Evolutionary conservation across 2,329 filamentous ascomycete genomes (phyloP).

Genomic region (Cryphonectria japonica): DNA sequence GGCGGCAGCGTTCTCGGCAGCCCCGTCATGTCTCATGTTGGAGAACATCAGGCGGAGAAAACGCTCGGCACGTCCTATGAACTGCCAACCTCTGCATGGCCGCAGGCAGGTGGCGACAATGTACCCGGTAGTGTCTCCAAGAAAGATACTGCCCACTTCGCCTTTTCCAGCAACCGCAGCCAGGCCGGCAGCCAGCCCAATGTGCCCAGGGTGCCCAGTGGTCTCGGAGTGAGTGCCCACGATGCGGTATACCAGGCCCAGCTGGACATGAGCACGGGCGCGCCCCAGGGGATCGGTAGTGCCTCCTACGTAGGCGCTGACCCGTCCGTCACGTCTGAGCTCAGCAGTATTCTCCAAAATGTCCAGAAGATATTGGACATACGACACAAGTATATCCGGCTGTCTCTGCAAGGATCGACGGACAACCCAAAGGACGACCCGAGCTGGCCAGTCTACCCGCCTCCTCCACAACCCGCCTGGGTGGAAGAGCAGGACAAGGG

Average conservation of each 20-base stretch:
- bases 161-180: slow-evolving; percentile 26
- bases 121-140: slow-evolving; percentile 27
- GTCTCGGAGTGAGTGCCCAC: slow-evolving; percentile 29
- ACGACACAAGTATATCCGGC: slow-evolving; percentile 82
- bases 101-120: slow-evolving; percentile 25
- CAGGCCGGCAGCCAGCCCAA: slow-evolving; percentile 26
- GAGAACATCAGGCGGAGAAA: slow-evolving; percentile 21
- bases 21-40: slow-evolving; percentile 43
- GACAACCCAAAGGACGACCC: slow-evolving; percentile 89
- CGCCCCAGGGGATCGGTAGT: slow-evolving; percentile 65
- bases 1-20: slow-evolving; percentile 49
- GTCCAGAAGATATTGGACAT: slow-evolving; percentile 89
- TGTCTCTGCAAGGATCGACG: slow-evolving; percentile 79
- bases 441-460: slow-evolving; percentile 86
- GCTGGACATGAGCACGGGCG: slow-evolving; percentile 32
- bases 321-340: slow-evolving; percentile 79
- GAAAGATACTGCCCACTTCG: slow-evolving; percentile 28
- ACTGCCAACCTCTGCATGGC: slow-evolving; percentile 26
- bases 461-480: slow-evolving; percentile 91
- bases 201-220: slow-evolving; percentile 17
- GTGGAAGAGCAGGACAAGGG: slow-evolving; percentile 54
- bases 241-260: slow-evolving; percentile 33
- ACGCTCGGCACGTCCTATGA: slow-evolving; percentile 20
- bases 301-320: slow-evolving; percentile 74
- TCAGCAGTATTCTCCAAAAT: slow-evolving; percentile 85